Base-by-base conservation (phyloP, 352 stramenopile genomes). In the Pythium aristosporum region DNA sequence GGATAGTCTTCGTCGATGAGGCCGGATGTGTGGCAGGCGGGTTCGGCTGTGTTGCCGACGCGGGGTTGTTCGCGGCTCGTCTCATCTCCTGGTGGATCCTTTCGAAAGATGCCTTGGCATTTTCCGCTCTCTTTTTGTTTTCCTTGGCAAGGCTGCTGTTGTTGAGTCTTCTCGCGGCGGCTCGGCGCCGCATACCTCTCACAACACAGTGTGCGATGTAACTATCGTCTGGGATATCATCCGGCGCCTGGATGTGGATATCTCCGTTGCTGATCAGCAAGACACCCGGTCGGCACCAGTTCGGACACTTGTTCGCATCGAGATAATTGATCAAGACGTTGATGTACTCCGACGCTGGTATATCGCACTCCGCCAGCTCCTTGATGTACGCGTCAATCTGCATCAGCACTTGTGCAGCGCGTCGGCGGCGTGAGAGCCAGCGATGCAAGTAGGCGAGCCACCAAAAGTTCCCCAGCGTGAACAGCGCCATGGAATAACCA, bases 391-490 rank as follows among this genome's bases (percentile, higher is more conserved):
- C 67, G 52, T 76, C 71, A 1, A 79, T 69, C 57, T 74, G 64
- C 5, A 82, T 51, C 0, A 81, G 50, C 25, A 72, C 60, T 2
- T 65, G 44, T 12, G 64, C 66, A 2, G 58, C 53, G 5, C 69
- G 52, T 9, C 52, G 49, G 15, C 75, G 77, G 1, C 62, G 66
- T 8, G 74, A 73, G 12, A 82, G 64, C 63, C 67, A 80, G 5
- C 61, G 25, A 15, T 65, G 20, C 5, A 76, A 64, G 23, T 73
- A 68, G 0, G 70, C 5, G 2, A 47, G 64, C 76, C 76, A 82
- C 7, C 69, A 55, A 21, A 79, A 37, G 53, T 85, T 82, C 15
- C 77, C 66, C 0, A 82, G 30, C 0, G 76, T 81, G 51, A 85
- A 85, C 12, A 65, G 63, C 1, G 64, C 68, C 25, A 74, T 66